Evolutionary conservation across 306 rosid species (phyloP).

Genomic region (Gastrolobium villosum): DNA sequence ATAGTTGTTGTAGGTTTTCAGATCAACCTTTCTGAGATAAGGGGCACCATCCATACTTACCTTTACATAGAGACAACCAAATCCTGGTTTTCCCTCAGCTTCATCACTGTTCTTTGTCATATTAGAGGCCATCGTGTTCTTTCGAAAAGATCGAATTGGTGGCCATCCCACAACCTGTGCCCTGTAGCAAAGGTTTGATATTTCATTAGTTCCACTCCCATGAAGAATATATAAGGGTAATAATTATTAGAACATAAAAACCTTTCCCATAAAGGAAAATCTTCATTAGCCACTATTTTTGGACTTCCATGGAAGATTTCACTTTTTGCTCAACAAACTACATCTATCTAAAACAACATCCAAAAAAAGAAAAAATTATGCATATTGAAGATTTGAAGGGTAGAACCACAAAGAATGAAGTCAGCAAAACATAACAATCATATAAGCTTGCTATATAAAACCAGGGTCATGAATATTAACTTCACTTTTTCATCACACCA

Average conservation of each 20-base stretch:
- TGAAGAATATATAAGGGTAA: not conserved
- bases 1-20: conserved; percentile 76
- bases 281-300: not conserved
- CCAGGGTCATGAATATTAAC: not conserved
- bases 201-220: conserved; percentile 22
- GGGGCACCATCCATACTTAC: conserved; percentile 99
- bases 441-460: not conserved
- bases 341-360: conserved; percentile 25
- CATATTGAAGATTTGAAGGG: not conserved
- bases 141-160: conserved; percentile 92
- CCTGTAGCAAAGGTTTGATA: conserved; percentile 62
- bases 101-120: conserved; percentile 70
- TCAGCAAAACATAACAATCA: conserved; percentile 10
- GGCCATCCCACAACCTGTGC: conserved; percentile 99
- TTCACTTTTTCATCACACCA: not conserved
- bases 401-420: not conserved
- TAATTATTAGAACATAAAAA: not conserved
- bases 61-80: conserved; percentile 81
- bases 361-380: not conserved
- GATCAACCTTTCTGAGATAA: conserved; percentile 92
- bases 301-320: conserved; percentile 3
- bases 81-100: conserved; percentile 68
- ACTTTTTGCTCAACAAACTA: conserved; percentile 8
- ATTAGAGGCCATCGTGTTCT: conserved; percentile 84
- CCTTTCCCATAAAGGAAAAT: not conserved